phyloP scores from a whole-genome alignment of 2,329 filamentous ascomycete genomes.

The Talaromyces piceae region DNA sequence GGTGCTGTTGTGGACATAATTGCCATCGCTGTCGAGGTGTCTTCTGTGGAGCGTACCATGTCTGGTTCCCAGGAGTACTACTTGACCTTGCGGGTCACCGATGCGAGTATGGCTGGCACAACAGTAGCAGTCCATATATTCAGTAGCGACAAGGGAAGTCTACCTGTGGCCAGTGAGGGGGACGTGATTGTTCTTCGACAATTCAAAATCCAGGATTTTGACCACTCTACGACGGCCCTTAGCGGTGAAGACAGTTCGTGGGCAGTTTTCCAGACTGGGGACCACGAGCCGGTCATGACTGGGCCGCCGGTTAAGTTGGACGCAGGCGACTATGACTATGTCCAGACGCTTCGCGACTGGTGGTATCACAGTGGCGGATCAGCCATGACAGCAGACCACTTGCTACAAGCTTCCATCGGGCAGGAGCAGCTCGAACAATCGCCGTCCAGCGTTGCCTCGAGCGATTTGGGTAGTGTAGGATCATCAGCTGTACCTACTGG shows the following conservation, averaged over 20 bases:
- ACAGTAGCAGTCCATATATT: conserved; percentile 36
- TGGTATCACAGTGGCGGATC: conserved; percentile 33
- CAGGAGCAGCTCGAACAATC: conserved; percentile 20
- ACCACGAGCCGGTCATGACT: conserved; percentile 23
- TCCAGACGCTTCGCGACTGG: conserved; percentile 31
- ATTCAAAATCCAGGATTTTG: conserved; percentile 37
- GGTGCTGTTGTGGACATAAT: conserved; percentile 35
- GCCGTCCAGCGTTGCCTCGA: conserved; percentile 15
- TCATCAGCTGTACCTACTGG: conserved; percentile 14
- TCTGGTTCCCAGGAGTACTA: conserved; percentile 35
- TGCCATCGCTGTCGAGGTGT: conserved; percentile 30
- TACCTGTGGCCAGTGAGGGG: conserved; percentile 33
- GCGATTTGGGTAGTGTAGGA: conserved; percentile 21
- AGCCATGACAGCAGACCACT: conserved; percentile 27
- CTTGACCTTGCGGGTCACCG: conserved; percentile 36
- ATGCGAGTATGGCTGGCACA: conserved; percentile 36
- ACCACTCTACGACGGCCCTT: conserved; percentile 34
- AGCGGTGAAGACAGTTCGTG: conserved; percentile 39
- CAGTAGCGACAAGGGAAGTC: conserved; percentile 29
- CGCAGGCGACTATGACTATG: conserved; percentile 29
- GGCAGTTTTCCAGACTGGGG: conserved; percentile 35
- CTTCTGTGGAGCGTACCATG: conserved; percentile 25
- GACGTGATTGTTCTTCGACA: conserved; percentile 39
- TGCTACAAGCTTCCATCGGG: conserved; percentile 28
- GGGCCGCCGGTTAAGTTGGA: conserved; percentile 36